phyloP scores from a whole-genome alignment of 2,329 filamentous ascomycete species.

The Ascomycota sp. region DNA sequence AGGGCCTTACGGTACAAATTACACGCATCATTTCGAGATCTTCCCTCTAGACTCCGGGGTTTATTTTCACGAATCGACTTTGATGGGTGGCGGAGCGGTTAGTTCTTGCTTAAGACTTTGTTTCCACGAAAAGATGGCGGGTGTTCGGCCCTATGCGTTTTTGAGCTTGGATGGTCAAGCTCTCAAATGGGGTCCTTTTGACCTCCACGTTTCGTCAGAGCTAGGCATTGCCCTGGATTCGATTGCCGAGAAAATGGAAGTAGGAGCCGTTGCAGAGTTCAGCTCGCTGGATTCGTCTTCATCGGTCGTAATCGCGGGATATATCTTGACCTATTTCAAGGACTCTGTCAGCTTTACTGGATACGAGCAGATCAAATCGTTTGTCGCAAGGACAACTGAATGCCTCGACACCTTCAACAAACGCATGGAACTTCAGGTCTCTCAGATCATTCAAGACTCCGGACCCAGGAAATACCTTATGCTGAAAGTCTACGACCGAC shows the following conservation, averaged over 20 bases:
- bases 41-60: constrained; percentile 34
- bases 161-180: constrained; percentile 26
- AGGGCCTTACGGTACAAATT: constrained; percentile 38
- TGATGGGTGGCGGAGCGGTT: constrained; percentile 34
- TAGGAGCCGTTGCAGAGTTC: background rate
- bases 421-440: constrained; percentile 8
- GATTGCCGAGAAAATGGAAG: constrained; percentile 27
- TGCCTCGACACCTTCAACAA: constrained; percentile 19
- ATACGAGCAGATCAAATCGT: constrained; percentile 15
- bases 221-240: constrained; percentile 40
- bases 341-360: constrained; percentile 19
- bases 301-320: constrained; percentile 16
- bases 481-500: constrained; percentile 10
- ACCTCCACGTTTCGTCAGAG: constrained; percentile 37
- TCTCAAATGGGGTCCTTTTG: constrained; percentile 36
- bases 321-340: constrained; percentile 27
- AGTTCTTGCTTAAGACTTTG: constrained; percentile 16
- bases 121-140: constrained; percentile 9
- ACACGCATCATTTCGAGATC: constrained; percentile 41
- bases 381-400: constrained; percentile 22
- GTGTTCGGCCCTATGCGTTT: constrained; percentile 13
- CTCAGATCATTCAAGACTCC: constrained; percentile 1
- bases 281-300: constrained; percentile 2
- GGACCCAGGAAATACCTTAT: constrained; percentile 2
- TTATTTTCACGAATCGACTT: constrained; percentile 38